A percentile compares a stretch with the other conserved stretches of the same genome.
Evolutionary conservation across 352 stramenopile species (phyloP).

Genomic region (Phytophthora constricta): DNA sequence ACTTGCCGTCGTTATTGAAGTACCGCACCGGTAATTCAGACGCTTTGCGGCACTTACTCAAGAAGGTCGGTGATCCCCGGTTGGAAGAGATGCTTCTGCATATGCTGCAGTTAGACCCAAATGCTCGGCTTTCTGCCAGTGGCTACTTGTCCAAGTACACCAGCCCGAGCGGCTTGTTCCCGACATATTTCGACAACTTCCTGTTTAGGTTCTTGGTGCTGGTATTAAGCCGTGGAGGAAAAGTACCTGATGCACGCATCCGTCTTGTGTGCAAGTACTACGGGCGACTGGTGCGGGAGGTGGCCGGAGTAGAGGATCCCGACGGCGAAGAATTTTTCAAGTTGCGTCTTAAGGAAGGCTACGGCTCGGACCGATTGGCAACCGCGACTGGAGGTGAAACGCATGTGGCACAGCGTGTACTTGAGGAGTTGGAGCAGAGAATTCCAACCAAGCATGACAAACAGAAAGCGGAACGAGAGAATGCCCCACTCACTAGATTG

Average conservation of each 20-base stretch:
- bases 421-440: conserved; percentile 66
- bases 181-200: conserved; percentile 89
- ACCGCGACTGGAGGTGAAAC: conserved; percentile 48
- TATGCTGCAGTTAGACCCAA: conserved; percentile 94
- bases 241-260: conserved; percentile 93
- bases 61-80: conserved; percentile 92
- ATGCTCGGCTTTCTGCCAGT: conserved; percentile 79
- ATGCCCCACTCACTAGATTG: conserved; percentile 47
- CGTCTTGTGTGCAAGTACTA: conserved; percentile 95
- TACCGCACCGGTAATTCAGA: conserved; percentile 84
- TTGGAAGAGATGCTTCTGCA: conserved; percentile 92
- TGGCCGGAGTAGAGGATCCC: conserved; percentile 91
- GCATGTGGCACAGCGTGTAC: conserved; percentile 77
- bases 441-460: conserved; percentile 54
- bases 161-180: conserved; percentile 64
- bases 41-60: conserved; percentile 80
- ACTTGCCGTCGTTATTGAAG: conserved; percentile 92
- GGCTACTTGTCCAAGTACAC: conserved; percentile 93
- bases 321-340: conserved; percentile 93
- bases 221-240: conserved; percentile 79
- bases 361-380: conserved; percentile 72
- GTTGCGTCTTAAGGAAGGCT: conserved; percentile 81
- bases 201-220: conserved; percentile 91
- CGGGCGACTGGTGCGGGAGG: conserved; percentile 87
- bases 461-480: conserved; percentile 44